phyloP scores from a whole-genome alignment of 495 filamentous ascomycete genomes.

The Penicillium paradoxum region DNA sequence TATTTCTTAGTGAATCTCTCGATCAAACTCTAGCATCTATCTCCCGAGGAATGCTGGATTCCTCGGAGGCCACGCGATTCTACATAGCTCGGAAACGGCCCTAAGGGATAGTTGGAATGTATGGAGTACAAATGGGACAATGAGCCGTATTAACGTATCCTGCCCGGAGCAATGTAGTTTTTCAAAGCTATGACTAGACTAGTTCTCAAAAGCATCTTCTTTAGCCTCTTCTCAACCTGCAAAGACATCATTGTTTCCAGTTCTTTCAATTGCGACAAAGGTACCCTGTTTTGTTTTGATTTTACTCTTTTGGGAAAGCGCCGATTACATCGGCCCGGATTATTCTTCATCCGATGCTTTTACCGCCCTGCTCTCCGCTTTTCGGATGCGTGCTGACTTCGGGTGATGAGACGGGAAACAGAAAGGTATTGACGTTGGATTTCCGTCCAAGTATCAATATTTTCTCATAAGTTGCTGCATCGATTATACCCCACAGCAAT shows the following conservation, averaged over 20 bases:
- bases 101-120: conserved; percentile 21
- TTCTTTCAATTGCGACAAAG: neutral
- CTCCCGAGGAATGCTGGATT: conserved; percentile 9
- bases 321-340: conserved; percentile 3
- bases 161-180: neutral
- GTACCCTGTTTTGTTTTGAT: conserved; percentile 32
- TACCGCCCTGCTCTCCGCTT: conserved; percentile 5
- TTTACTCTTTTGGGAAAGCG: conserved; percentile 23
- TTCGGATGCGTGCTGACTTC: too few species aligned
- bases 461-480: too few species aligned
- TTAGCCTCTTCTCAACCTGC: neutral
- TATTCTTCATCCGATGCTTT: neutral
- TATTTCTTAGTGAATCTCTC: neutral
- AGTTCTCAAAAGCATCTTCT: too few species aligned
- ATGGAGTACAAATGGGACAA: neutral
- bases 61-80: conserved; percentile 16
- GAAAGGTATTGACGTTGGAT: neutral
- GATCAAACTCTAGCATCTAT: neutral
- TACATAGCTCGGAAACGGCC: conserved; percentile 6
- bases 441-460: neutral
- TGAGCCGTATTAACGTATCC: neutral
- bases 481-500: too few species aligned
- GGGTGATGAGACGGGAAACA: neutral
- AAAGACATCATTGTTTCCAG: neutral
- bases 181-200: neutral